Evolutionary conservation across 2,329 filamentous ascomycete species (phyloP), one percentile per base, ranked within the genome.

Genomic region (Phaeosphaeria sp.): DNA sequence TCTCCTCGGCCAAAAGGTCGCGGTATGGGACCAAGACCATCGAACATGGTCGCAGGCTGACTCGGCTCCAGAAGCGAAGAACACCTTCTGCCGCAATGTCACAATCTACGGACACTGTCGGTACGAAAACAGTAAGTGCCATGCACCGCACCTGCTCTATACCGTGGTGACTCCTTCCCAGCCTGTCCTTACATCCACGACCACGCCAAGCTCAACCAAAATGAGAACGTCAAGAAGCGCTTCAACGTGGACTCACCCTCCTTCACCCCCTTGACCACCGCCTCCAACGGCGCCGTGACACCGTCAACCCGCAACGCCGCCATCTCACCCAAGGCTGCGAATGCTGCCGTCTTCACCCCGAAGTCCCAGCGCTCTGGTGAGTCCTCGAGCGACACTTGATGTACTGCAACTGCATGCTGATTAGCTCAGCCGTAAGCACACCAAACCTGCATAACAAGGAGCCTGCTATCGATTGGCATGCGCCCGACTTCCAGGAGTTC

Each of bases 181-280:
- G 74, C 74, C 59, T 97, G 93, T 79, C 88, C 90, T 65, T 97
- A 96, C 80, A 95, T 93, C 73, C 93, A 97, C 79, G 91, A 95
- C 66, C 86, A 88, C 58, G 84, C 87, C 67, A 92, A 89, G 78
- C 80, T 82, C 63, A 81, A 79, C 74, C 82, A 83, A 71, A 70
- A 78, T 72, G 85, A 87, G 55, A 79, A 76, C 58, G 65, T 67
- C 33, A 92, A 92, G 78, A 95, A 93, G 77, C 83, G 90, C 25
- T 84, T 99, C 66, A 99, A 96, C 77, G 95, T 97, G 72, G 95
- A 98, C 72, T 98, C 95, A 9, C 94, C 95, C 13, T 92, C 94
- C 48, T 99, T 99, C 76, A 97, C 92, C 0, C 94, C 94, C 39
- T 80, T 86, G 43, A 79, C 82, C 56, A 75, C 83, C 13, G 80